phyloP scores from a whole-genome alignment of 331 rosid genomes.

The Malus hybrid region DNA sequence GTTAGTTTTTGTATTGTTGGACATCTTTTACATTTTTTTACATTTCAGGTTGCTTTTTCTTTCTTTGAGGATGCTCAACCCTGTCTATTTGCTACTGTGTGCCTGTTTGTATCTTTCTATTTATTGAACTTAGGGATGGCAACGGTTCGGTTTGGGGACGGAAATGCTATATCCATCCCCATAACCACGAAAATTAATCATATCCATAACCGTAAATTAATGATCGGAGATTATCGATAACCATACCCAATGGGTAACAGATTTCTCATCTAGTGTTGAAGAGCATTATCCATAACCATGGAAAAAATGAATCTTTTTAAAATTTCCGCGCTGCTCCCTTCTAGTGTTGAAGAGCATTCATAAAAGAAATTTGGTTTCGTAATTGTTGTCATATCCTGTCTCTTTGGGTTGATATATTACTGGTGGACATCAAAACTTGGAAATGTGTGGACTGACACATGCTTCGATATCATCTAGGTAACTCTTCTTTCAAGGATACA shows the following conservation, averaged over 20 bases:
- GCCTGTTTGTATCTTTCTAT: neutral
- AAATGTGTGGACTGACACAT: constrained; percentile 1
- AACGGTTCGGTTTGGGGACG: too few relatives aligned
- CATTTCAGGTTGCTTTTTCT: neutral
- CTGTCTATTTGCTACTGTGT: neutral
- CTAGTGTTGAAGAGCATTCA: neutral
- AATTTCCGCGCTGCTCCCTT: neutral
- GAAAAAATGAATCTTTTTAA: neutral
- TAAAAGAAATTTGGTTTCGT: too few relatives aligned
- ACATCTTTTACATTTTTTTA: constrained; percentile 6
- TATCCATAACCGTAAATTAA: too few relatives aligned
- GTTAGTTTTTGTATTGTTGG: constrained; percentile 25
- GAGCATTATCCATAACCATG: neutral
- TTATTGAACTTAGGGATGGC: neutral
- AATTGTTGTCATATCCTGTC: neutral
- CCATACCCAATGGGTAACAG: too few relatives aligned
- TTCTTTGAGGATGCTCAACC: neutral
- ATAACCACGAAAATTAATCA: too few relatives aligned
- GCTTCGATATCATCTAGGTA: constrained; percentile 50
- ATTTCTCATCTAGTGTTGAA: too few relatives aligned
- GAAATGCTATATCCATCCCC: neutral
- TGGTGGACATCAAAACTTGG: neutral
- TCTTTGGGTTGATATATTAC: neutral
- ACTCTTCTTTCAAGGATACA: constrained; percentile 94
- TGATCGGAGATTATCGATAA: too few relatives aligned